Percentiles rank a stretch among this genome's conserved stretches.
These are phyloP conservation scores for Scheffersomyces spartinae DNA, from an alignment of 805 yeast species.

Conservation along the genomic window DNA sequence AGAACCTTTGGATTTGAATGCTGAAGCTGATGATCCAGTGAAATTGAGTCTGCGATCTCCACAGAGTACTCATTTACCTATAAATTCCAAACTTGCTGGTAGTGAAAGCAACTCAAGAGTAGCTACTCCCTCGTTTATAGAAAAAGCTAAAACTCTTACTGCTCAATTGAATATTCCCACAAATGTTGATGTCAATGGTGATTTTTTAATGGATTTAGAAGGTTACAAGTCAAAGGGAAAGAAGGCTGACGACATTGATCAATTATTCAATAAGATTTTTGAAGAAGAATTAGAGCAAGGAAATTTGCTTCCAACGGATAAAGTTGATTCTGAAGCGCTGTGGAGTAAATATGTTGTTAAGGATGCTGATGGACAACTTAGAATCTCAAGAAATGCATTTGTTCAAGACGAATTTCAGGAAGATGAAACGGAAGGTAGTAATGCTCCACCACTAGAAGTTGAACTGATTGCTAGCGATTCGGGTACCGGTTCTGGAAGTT, in stretches of 20 bases:
- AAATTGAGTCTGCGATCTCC: too few relatives aligned
- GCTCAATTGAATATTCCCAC: conserved; percentile 88
- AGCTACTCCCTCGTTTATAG: too few relatives aligned
- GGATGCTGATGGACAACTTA: conserved; percentile 58
- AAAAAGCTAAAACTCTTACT: conserved; percentile 50
- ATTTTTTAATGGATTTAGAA: conserved; percentile 82
- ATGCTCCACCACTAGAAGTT: not conserved
- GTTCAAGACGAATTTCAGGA: too few relatives aligned
- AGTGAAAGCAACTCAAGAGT: too few relatives aligned
- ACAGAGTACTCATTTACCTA: too few relatives aligned
- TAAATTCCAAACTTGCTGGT: too few relatives aligned
- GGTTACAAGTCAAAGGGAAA: conserved; percentile 86
- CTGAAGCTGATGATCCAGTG: not conserved
- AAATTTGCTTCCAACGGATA: too few relatives aligned
- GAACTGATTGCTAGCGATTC: conserved; percentile 1
- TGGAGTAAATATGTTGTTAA: conserved; percentile 31
- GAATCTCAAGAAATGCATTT: conserved; percentile 29
- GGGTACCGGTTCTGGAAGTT: conserved; percentile 2
- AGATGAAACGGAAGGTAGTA: conserved; percentile 1
- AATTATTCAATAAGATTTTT: conserved; percentile 58
- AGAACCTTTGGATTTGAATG: conserved; percentile 23
- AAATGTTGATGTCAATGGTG: conserved; percentile 80
- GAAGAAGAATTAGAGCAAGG: conserved; percentile 78
- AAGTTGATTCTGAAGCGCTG: too few relatives aligned
- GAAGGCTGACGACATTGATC: conserved; percentile 67